These are phyloP conservation scores for Colletotrichum neosansevieriae DNA, from an alignment of 2,329 filamentous ascomycete species.

Conservation along the genomic window DNA sequence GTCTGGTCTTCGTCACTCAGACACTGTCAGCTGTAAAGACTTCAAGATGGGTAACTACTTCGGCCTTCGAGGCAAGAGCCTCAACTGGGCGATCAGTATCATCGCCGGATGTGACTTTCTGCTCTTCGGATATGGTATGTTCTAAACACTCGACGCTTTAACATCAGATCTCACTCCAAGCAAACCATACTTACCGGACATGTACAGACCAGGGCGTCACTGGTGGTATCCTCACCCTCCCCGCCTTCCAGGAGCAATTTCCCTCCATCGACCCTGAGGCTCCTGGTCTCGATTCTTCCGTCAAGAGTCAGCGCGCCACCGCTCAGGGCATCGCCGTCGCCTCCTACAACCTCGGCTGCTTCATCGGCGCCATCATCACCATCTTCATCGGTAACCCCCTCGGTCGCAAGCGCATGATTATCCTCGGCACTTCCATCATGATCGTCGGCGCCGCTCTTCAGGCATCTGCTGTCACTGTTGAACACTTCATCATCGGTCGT, in stretches of 20 bases:
- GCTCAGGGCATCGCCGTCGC: slow-evolving; percentile 68
- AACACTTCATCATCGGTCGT: slow-evolving; percentile 69
- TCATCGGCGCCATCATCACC: slow-evolving; percentile 58
- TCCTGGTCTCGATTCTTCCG: slow-evolving; percentile 42
- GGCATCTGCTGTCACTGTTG: slow-evolving; percentile 57
- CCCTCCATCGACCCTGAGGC: slow-evolving; percentile 47
- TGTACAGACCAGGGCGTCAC: slow-evolving; percentile 78
- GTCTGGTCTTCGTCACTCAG: slow-evolving; percentile 17
- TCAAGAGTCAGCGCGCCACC: slow-evolving; percentile 59
- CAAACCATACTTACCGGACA: slow-evolving; percentile 47
- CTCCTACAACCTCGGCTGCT: slow-evolving; percentile 71
- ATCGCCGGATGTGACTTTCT: slow-evolving; percentile 81
- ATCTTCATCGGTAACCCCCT: slow-evolving; percentile 50
- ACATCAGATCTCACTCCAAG: not conserved
- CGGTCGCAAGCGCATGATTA: slow-evolving; percentile 57
- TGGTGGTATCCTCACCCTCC: slow-evolving; percentile 79
- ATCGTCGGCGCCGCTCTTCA: slow-evolving; percentile 60
- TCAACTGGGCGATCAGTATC: slow-evolving; percentile 77
- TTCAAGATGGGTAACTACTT: slow-evolving; percentile 60
- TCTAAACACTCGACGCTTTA: not conserved
- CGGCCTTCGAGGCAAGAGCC: slow-evolving; percentile 72
- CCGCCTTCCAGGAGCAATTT: slow-evolving; percentile 68
- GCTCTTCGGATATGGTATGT: slow-evolving; percentile 67
- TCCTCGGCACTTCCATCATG: slow-evolving; percentile 57
- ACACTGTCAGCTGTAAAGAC: slow-evolving; percentile 26